Evolutionary conservation across 2,329 filamentous ascomycete species (phyloP).

Genomic region (Zymoseptoria brevis): DNA sequence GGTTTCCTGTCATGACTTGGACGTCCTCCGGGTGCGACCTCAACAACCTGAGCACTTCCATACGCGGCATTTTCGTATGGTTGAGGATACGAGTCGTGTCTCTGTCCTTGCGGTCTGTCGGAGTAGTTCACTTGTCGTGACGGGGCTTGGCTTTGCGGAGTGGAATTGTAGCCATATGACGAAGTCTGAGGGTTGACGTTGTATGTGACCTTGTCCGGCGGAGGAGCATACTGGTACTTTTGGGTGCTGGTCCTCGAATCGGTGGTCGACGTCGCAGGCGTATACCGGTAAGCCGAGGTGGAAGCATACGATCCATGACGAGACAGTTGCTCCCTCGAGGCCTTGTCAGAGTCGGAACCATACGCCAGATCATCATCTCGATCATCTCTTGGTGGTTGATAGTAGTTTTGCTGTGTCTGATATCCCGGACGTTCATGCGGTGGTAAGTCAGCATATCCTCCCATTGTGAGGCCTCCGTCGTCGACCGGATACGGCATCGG

Average conservation of each 20-base stretch:
- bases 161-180: not conserved
- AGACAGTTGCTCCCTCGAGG: slow-evolving; percentile 8
- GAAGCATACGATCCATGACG: slow-evolving; percentile 16
- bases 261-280: slow-evolving; percentile 16
- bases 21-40: slow-evolving; percentile 33
- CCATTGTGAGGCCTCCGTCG: slow-evolving; percentile 34
- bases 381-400: slow-evolving; percentile 14
- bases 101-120: slow-evolving; percentile 10
- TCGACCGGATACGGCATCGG: slow-evolving; percentile 23
- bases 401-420: slow-evolving; percentile 9
- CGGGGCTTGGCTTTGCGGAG: slow-evolving; percentile 12
- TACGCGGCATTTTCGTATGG: slow-evolving; percentile 17
- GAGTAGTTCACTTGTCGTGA: slow-evolving; percentile 10
- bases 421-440: slow-evolving; percentile 37
- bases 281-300: slow-evolving; percentile 14
- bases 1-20: slow-evolving; percentile 11
- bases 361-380: slow-evolving; percentile 27
- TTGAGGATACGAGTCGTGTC: slow-evolving; percentile 14
- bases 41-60: slow-evolving; percentile 31
- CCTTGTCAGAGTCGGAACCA: slow-evolving; percentile 16
- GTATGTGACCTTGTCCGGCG: slow-evolving; percentile 37
- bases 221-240: slow-evolving; percentile 32
- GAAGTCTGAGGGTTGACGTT: slow-evolving; percentile 29
- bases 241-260: slow-evolving; percentile 14
- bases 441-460: slow-evolving; percentile 37